Conservation (phyloP, 2,329 filamentous ascomycete genomes). For the Thermomyces lanuginosus region DNA sequence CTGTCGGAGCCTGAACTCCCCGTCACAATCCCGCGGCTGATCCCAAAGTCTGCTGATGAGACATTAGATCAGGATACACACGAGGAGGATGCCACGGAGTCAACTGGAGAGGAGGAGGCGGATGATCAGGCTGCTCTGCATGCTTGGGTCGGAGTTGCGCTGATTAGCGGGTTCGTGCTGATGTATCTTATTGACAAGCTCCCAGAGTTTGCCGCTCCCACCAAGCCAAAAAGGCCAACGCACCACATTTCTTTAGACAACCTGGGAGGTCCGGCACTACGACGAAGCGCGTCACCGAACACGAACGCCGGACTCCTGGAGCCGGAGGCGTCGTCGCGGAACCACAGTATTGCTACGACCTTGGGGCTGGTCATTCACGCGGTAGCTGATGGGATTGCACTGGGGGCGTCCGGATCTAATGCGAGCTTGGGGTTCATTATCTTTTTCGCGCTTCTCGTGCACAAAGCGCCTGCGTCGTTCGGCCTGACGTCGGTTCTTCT, state of each 20-base stretch:
- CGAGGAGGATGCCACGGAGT: conserved; percentile 11
- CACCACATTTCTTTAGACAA: conserved; percentile 82
- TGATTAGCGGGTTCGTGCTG: conserved; percentile 77
- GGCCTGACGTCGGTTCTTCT: conserved; percentile 79
- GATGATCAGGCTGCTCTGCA: conserved; percentile 37
- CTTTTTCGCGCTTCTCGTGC: conserved; percentile 91
- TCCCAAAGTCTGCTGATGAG: conserved; percentile 3
- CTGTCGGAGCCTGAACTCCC: conserved; percentile 17
- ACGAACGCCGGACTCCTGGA: conserved; percentile 24
- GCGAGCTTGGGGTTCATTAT: conserved; percentile 74
- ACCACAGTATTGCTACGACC: conserved; percentile 61
- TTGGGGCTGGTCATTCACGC: conserved; percentile 92
- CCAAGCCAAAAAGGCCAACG: conserved; percentile 49
- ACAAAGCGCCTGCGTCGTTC: conserved; percentile 92
- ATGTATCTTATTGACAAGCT: conserved; percentile 94
- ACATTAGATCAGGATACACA: conserved; percentile 2
- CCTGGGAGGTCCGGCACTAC: conserved; percentile 45
- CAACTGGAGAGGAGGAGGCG: conserved; percentile 12
- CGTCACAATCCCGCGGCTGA: conserved; percentile 3
- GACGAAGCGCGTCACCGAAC: conserved; percentile 25
- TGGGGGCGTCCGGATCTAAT: conserved; percentile 76
- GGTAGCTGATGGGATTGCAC: conserved; percentile 83
- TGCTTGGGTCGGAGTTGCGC: conserved; percentile 72
- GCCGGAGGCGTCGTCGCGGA: conserved; percentile 13
- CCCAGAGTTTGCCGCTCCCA: conserved; percentile 53